phyloP scores from a whole-genome alignment of 768 basidiomycete species.

The Tephrocybe sp. region DNA sequence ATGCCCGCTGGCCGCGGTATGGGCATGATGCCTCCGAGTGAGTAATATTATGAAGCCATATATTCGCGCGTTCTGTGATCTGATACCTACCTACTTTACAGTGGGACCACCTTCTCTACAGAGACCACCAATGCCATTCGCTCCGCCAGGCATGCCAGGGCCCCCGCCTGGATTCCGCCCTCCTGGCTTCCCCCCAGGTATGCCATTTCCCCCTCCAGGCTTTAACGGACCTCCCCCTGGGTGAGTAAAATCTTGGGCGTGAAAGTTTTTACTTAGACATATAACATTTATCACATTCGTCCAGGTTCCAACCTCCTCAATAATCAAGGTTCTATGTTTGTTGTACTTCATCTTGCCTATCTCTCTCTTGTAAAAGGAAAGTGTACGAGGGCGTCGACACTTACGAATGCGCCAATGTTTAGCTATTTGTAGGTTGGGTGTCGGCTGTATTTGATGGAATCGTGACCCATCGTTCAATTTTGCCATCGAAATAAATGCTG shows the following conservation, averaged over 20 bases:
- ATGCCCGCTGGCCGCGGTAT: constrained; percentile 97
- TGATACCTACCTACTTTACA: constrained; percentile 27
- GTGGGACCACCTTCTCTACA: constrained; percentile 62
- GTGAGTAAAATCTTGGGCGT: constrained; percentile 41
- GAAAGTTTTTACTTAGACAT: too few relatives aligned
- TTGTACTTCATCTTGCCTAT: constrained; percentile 1
- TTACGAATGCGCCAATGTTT: constrained; percentile 11
- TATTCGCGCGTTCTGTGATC: constrained; percentile 9
- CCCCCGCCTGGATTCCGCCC: constrained; percentile 84
- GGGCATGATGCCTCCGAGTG: constrained; percentile 90
- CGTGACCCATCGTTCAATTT: constrained; percentile 2
- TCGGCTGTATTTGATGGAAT: constrained; percentile 11
- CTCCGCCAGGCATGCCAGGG: constrained; percentile 81
- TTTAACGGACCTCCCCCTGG: constrained; percentile 84
- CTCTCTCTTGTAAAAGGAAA: constrained; percentile 15
- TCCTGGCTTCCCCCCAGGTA: constrained; percentile 80
- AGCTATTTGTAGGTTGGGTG: constrained; percentile 16
- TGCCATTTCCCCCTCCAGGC: constrained; percentile 80
- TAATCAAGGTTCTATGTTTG: constrained; percentile 17
- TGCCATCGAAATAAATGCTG: constrained; percentile 10
- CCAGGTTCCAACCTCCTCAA: constrained; percentile 54
- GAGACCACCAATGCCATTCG: constrained; percentile 68
- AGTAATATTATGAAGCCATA: constrained; percentile 24
- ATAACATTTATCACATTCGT: constrained; percentile 11
- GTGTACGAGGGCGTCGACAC: constrained; percentile 11